These are phyloP conservation scores for Eutrema yunnanense DNA, from an alignment of 345 rosid genomes.

Conservation along the genomic window DNA sequence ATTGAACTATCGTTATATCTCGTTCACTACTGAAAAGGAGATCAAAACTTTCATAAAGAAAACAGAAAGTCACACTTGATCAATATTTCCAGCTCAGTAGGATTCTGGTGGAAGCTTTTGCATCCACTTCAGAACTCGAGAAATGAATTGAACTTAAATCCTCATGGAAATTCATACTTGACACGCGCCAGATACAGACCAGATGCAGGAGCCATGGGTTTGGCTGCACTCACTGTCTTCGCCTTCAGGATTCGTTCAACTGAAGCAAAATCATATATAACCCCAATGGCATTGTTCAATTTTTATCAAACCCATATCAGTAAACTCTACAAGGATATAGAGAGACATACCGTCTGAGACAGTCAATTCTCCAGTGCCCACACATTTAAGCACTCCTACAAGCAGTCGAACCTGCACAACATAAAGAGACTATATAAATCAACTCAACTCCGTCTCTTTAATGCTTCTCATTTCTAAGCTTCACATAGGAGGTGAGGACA, in stretches of 20 bases:
- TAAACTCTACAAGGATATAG: not conserved
- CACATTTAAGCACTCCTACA: constrained; percentile 81
- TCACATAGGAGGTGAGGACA: not conserved
- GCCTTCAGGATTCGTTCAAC: constrained; percentile 68
- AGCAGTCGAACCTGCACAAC: constrained; percentile 72
- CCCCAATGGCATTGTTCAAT: not conserved
- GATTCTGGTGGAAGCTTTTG: not conserved
- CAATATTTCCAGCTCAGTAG: not conserved
- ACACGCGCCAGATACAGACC: constrained; percentile 85
- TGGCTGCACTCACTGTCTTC: constrained; percentile 57
- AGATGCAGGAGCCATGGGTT: constrained; percentile 85
- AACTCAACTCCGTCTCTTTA: not conserved
- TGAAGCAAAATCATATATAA: constrained; percentile 29
- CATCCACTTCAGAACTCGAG: not conserved
- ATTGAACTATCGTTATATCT: too few species aligned
- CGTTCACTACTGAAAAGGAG: not conserved
- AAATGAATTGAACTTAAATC: not conserved
- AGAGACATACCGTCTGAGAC: constrained; percentile 57
- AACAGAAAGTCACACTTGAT: not conserved
- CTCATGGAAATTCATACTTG: constrained; percentile 57
- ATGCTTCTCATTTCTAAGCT: not conserved
- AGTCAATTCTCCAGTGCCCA: constrained; percentile 68
- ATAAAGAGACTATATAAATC: constrained; percentile 2
- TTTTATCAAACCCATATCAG: not conserved
- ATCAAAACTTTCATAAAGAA: not conserved